Conservation (phyloP, 2,329 filamentous ascomycete species). For the Fusarium cicatricum region DNA sequence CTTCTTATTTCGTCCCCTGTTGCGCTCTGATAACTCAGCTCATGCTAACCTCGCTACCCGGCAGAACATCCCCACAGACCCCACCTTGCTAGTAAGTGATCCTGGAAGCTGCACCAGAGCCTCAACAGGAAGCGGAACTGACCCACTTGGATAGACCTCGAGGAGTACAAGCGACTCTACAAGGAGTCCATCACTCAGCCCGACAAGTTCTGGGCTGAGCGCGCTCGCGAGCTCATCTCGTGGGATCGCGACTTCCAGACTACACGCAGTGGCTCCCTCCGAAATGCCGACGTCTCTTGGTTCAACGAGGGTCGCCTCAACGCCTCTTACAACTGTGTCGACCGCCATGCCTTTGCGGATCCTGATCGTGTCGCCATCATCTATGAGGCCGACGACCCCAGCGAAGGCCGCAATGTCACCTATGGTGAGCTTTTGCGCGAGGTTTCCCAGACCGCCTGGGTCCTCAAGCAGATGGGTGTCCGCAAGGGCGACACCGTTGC, state of each 20-base stretch:
- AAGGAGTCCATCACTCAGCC: constrained; percentile 90
- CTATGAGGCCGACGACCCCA: constrained; percentile 95
- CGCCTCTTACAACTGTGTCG: constrained; percentile 96
- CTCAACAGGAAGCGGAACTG: constrained; percentile 35
- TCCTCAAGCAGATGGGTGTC: constrained; percentile 93
- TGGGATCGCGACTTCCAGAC: constrained; percentile 95
- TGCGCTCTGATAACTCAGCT: constrained; percentile 22
- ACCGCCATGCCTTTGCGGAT: constrained; percentile 95
- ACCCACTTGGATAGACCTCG: constrained; percentile 57
- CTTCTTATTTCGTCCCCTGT: constrained; percentile 20
- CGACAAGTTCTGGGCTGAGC: constrained; percentile 85
- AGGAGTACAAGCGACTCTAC: constrained; percentile 74
- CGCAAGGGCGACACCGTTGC: constrained; percentile 97
- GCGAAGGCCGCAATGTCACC: constrained; percentile 86
- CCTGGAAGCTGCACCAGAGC: constrained; percentile 32
- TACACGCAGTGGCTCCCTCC: constrained; percentile 78
- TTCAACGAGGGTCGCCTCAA: constrained; percentile 94
- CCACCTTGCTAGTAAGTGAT: constrained; percentile 67
- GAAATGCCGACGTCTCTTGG: constrained; percentile 88
- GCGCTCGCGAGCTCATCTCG: constrained; percentile 86
- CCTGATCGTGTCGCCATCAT: constrained; percentile 95
- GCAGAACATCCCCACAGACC: constrained; percentile 75
- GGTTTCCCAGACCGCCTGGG: constrained; percentile 86
- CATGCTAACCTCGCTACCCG: constrained; percentile 49
- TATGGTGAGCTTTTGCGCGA: constrained; percentile 93